Conservation (phyloP, 2,329 filamentous ascomycete species). For the Colletotrichum sp. region DNA sequence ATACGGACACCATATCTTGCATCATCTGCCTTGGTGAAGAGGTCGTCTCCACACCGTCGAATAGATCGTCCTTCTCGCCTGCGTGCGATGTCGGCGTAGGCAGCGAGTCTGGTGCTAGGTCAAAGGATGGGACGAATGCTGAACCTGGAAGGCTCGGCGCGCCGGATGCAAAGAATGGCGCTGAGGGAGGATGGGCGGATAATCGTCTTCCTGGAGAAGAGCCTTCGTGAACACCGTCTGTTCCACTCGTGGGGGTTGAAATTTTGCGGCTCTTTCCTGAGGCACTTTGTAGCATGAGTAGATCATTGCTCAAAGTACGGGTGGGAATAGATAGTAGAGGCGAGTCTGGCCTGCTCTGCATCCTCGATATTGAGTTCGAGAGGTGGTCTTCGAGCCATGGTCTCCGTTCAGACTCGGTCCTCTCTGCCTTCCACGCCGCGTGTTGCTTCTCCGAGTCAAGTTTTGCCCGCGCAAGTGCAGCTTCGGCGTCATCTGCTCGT, state of each 20-base stretch:
- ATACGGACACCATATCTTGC: constrained; percentile 87
- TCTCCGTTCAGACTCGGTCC: constrained; percentile 43
- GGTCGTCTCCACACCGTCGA: constrained; percentile 59
- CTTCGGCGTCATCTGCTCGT: constrained; percentile 69
- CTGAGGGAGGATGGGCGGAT: constrained; percentile 50
- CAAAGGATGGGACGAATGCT: constrained; percentile 54
- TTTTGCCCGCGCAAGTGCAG: constrained; percentile 62
- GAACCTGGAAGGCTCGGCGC: constrained; percentile 38
- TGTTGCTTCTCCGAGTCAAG: constrained; percentile 57
- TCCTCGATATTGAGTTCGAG: constrained; percentile 43
- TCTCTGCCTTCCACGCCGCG: constrained; percentile 46
- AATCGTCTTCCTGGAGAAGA: constrained; percentile 50
- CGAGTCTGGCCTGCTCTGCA: constrained; percentile 58
- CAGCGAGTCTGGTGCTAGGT: constrained; percentile 40
- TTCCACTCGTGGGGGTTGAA: constrained; percentile 57
- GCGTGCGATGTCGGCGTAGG: constrained; percentile 46
- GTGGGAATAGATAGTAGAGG: constrained; percentile 53
- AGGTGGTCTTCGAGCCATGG: constrained; percentile 58
- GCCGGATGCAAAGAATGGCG: constrained; percentile 44
- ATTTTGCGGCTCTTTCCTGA: constrained; percentile 44
- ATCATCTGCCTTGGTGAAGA: constrained; percentile 72
- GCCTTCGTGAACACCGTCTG: constrained; percentile 42
- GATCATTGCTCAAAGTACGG: constrained; percentile 60
- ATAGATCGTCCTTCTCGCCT: constrained; percentile 51
- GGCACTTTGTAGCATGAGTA: constrained; percentile 37